A percentile compares a stretch with the other conserved stretches of the same genome.
These are phyloP conservation scores for Tagetes patula DNA, from an alignment of 129 eudicot species.

Conservation along the genomic window DNA sequence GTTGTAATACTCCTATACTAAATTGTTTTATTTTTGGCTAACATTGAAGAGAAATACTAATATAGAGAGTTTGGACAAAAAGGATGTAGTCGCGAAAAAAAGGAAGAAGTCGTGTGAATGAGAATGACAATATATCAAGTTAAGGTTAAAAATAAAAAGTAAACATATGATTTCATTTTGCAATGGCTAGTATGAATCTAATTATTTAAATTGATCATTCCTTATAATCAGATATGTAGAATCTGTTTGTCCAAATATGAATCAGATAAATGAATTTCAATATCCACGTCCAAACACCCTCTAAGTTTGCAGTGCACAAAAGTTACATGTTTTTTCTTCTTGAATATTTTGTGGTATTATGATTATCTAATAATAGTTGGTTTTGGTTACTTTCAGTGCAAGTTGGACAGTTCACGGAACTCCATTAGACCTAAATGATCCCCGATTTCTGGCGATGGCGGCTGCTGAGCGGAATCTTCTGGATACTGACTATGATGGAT, in stretches of 20 bases:
- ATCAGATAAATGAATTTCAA: background rate
- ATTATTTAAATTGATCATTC: background rate
- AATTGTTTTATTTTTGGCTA: background rate
- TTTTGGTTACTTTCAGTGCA: constrained; percentile 40
- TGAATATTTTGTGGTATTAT: background rate
- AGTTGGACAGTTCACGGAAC: constrained; percentile 74
- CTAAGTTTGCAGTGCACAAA: background rate
- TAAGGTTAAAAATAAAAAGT: background rate
- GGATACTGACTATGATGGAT: constrained; percentile 31
- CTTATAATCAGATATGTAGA: background rate
- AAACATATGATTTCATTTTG: background rate
- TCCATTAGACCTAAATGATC: constrained; percentile 69
- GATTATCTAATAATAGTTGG: constrained; percentile 13
- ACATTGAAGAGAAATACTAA: background rate
- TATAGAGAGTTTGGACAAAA: background rate
- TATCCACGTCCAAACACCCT: background rate
- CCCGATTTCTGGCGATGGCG: constrained; percentile 72
- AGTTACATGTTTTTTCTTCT: background rate
- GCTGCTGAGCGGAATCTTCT: constrained; percentile 63
- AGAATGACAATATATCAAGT: background rate
- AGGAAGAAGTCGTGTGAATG: background rate
- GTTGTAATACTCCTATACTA: background rate
- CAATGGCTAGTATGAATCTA: background rate
- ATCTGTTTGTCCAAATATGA: background rate
- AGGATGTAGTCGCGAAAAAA: background rate